A percentile compares a stretch with the other conserved stretches of the same genome.
These are phyloP conservation scores for Fraxinus floribunda DNA, from an alignment of 305 asterid genomes.

Conservation along the genomic window DNA sequence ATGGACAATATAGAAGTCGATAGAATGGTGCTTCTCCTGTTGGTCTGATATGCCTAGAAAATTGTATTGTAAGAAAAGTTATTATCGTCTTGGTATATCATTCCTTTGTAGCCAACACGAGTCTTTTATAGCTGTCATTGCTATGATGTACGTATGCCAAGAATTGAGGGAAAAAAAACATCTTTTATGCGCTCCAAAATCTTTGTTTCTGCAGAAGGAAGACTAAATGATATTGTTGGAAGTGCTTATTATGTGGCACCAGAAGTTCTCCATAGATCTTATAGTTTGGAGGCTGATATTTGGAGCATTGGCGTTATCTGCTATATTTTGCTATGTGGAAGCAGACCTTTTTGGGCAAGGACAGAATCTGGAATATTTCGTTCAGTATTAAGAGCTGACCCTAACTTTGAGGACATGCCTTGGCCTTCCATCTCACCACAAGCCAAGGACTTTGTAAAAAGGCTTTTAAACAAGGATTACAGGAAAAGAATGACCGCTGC, in stretches of 20 bases:
- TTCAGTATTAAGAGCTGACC: conserved; percentile 89
- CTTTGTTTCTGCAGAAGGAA: conserved; percentile 59
- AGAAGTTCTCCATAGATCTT: conserved; percentile 91
- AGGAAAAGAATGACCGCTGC: conserved; percentile 96
- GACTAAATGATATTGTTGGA: conserved; percentile 94
- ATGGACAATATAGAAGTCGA: background rate
- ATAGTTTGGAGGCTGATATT: conserved; percentile 87
- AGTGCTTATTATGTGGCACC: conserved; percentile 96
- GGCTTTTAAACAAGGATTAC: conserved; percentile 88
- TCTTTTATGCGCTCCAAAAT: background rate
- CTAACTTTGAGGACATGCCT: conserved; percentile 82
- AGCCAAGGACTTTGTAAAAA: conserved; percentile 82
- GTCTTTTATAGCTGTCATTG: background rate
- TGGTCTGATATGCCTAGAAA: background rate
- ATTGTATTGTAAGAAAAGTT: background rate
- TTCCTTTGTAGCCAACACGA: background rate
- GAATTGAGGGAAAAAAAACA: background rate
- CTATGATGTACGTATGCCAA: conserved; percentile 1
- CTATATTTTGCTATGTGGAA: conserved; percentile 85
- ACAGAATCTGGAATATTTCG: conserved; percentile 95
- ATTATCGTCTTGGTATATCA: background rate
- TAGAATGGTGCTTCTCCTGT: background rate
- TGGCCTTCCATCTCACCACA: conserved; percentile 85
- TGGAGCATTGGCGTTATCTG: conserved; percentile 96
- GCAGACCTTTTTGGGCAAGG: conserved; percentile 97